Base-by-base conservation (phyloP, 2,329 filamentous ascomycete species). In the Pseudofabraea citricarpa region DNA sequence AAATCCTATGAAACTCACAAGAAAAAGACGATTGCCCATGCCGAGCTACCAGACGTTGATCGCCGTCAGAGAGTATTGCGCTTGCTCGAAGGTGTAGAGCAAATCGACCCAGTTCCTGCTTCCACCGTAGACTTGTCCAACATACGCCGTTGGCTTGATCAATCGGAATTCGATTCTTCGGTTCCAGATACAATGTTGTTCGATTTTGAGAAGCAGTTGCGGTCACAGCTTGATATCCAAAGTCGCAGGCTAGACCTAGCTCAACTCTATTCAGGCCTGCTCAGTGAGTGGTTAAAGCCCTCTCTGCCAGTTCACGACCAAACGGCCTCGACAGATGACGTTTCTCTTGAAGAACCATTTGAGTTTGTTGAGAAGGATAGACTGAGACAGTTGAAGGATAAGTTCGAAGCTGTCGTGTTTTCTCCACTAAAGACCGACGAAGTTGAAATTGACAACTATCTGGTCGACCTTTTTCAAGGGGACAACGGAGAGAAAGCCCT, bases 371-470 rank as follows among this genome's bases (percentile, higher is more conserved):
- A 74, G 2, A 65, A 71, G 20, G 49, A 51, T 20, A 40, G 49
- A 16, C 27, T 51, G 7, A 65, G 70, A 29, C 71, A 75, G 47
- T 73, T 76, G 62, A 70, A 75, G 33, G 65, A 73, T 44, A 70
- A 75, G 49, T 81, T 77, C 71, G 77, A 81, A 54, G 57, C 60
- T 1, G 63, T 72, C 42, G 74, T 76, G 16, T 81, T 81, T 53
- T 63, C 60, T 2, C 58, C 67, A 5, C 62, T 64, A 21, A 52
- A 71, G 10, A 69, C 70, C 3, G 66, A 79, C 45, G 56, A 60
- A 12, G 49, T 45, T 3, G 64, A 60, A 15, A 73, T 81, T 43
- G 58, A 64, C 5, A 49, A 56, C 1, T 80, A 78, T 49, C 66
- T 83, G 2, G 61, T 69, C 7, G 48, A 61, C 1, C 64, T 81